Evolutionary conservation across 805 yeast genomes (phyloP).

Genomic region (Lipomyces orientalis): DNA sequence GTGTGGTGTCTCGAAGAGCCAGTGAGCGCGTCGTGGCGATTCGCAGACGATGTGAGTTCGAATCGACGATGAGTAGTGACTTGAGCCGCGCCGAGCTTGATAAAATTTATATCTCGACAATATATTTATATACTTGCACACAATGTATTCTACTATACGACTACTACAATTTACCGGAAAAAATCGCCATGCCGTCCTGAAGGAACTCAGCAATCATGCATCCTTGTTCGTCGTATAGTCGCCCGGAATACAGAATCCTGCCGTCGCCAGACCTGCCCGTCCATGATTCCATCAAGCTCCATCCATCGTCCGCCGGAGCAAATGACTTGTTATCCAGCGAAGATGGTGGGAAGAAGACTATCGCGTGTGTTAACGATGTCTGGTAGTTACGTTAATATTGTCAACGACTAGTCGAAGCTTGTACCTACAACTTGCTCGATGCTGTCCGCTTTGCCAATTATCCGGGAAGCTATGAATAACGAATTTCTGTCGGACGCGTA

Average conservation of each 20-base stretch:
- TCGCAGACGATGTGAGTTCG: not conserved
- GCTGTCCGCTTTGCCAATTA: slow-evolving; percentile 3
- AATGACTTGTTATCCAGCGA: slow-evolving; percentile 7
- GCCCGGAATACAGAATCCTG: not conserved
- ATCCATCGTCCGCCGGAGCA: too few species aligned
- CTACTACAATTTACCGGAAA: not conserved
- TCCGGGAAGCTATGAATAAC: slow-evolving; percentile 16
- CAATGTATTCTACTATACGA: not conserved
- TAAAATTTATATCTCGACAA: not conserved
- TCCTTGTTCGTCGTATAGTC: slow-evolving; percentile 18
- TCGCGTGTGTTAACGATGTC: slow-evolving; percentile 24
- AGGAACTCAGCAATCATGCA: slow-evolving; percentile 27
- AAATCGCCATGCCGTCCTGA: slow-evolving; percentile 26
- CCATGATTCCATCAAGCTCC: too few species aligned
- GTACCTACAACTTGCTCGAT: slow-evolving; percentile 9
- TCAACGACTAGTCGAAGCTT: not conserved
- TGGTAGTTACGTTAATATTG: not conserved
- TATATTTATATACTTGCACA: not conserved
- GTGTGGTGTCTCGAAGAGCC: not conserved
- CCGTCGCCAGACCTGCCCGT: too few species aligned
- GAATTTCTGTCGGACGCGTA: slow-evolving; percentile 15
- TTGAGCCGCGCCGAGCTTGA: not conserved
- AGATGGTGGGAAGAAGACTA: slow-evolving; percentile 16
- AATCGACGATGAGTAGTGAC: not conserved
- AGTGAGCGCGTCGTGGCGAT: not conserved